Percentiles rank a stretch among this genome's conserved stretches.
Evolutionary conservation across 2,329 filamentous ascomycete genomes (phyloP).

Genomic region (Cercospora berteroae): DNA sequence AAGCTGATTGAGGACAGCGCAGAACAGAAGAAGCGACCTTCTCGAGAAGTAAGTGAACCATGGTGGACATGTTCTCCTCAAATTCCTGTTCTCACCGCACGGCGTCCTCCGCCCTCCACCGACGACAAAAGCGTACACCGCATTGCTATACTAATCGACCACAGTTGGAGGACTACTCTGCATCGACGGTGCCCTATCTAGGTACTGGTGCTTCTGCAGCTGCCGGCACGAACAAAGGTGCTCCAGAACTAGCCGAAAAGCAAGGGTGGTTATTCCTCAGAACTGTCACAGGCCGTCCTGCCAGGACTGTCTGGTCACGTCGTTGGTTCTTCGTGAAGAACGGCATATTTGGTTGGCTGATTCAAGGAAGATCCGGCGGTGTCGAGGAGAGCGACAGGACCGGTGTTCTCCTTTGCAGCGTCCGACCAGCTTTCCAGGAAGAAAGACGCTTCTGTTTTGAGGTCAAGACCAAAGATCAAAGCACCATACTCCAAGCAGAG

Average conservation of each 20-base stretch:
- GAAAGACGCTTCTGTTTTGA: conserved; percentile 97
- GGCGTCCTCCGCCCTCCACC: neutral
- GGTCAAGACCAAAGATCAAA: conserved; percentile 94
- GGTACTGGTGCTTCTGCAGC: conserved; percentile 64
- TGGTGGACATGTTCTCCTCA: neutral
- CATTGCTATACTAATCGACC: neutral
- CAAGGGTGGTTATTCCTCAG: conserved; percentile 92
- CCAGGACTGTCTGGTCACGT: conserved; percentile 82
- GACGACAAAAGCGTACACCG: neutral
- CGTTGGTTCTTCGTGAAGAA: conserved; percentile 96
- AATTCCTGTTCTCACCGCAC: neutral
- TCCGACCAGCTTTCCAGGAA: conserved; percentile 85
- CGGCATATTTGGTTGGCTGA: conserved; percentile 92
- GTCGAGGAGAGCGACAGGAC: conserved; percentile 96
- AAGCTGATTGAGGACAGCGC: conserved; percentile 79
- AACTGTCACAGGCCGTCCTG: conserved; percentile 80
- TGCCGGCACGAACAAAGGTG: conserved; percentile 54
- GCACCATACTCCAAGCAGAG: conserved; percentile 85
- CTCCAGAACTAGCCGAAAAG: conserved; percentile 63
- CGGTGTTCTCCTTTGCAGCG: conserved; percentile 88
- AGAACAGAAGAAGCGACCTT: conserved; percentile 70
- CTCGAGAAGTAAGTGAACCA: conserved; percentile 58
- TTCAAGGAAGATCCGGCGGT: conserved; percentile 77
- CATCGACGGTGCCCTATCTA: conserved; percentile 84
- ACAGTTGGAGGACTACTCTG: conserved; percentile 78